These are phyloP conservation scores for Avena eriantha DNA, from an alignment of 176 grass and related monocot species.

Conservation along the genomic window DNA sequence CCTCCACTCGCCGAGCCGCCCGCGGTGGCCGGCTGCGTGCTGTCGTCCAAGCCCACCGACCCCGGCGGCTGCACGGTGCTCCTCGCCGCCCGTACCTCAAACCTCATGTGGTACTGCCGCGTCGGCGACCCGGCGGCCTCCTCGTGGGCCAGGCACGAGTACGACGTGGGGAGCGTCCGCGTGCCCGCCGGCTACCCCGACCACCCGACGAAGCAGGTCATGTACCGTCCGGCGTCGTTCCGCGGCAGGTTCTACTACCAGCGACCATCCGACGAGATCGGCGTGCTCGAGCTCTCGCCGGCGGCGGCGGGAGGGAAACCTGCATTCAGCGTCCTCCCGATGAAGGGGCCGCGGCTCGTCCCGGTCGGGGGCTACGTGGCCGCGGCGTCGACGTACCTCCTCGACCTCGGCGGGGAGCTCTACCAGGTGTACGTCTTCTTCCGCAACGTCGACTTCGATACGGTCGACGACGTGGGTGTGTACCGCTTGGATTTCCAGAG, in stretches of 20 bases:
- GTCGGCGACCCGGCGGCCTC: neutral
- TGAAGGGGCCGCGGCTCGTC: neutral
- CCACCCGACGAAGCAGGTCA: neutral
- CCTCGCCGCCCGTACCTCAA: neutral
- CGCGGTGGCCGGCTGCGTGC: neutral
- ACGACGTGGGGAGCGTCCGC: neutral
- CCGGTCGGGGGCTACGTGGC: neutral
- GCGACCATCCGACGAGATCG: neutral
- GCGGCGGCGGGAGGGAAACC: neutral
- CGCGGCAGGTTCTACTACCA: conserved; percentile 2
- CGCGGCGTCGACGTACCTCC: neutral
- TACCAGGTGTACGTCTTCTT: neutral
- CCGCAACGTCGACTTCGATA: neutral
- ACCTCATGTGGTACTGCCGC: neutral
- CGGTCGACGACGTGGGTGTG: neutral
- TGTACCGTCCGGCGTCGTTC: neutral
- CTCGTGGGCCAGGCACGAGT: neutral
- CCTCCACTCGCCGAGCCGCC: neutral
- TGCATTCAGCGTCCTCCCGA: neutral
- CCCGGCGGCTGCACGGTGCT: neutral
- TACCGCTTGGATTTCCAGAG: neutral
- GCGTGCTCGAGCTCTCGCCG: neutral
- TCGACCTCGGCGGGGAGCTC: neutral
- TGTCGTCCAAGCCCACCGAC: neutral
- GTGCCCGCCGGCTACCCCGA: neutral